Conservation (phyloP, 2,329 filamentous ascomycete genomes). For the Cladobotryum mycophilum region DNA sequence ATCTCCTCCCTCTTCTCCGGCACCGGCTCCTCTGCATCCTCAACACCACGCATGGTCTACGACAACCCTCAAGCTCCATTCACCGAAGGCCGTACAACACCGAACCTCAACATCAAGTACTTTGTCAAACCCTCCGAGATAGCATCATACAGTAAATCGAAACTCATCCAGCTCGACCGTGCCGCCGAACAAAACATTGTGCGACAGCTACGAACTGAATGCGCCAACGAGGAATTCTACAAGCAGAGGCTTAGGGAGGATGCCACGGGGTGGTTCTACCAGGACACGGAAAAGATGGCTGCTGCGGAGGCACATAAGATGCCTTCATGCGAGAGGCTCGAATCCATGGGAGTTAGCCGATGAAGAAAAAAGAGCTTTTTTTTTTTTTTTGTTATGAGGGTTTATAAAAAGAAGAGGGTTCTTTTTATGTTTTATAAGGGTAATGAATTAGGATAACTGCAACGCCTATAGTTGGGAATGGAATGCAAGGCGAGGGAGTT, state of each 20-base stretch:
- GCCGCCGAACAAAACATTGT: constrained; percentile 71
- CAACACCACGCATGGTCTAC: constrained; percentile 67
- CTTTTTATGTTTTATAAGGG: too few relatives aligned
- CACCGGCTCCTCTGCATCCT: constrained; percentile 28
- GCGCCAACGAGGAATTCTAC: constrained; percentile 64
- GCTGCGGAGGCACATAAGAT: constrained; percentile 52
- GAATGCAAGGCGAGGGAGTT: too few relatives aligned
- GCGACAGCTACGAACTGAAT: constrained; percentile 59
- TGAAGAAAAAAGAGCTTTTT: constrained; percentile 12
- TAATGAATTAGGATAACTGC: too few relatives aligned
- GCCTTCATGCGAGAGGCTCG: constrained; percentile 47
- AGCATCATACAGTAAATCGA: constrained; percentile 58
- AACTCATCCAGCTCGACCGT: constrained; percentile 69
- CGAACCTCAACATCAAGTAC: constrained; percentile 69
- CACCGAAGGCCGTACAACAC: constrained; percentile 66
- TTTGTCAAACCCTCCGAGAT: constrained; percentile 78
- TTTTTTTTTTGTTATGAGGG: constrained; percentile 2
- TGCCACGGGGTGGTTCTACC: constrained; percentile 82
- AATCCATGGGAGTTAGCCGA: constrained; percentile 30
- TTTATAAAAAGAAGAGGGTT: not conserved
- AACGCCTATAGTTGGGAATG: too few relatives aligned
- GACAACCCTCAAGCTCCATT: constrained; percentile 64
- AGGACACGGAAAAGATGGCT: constrained; percentile 72
- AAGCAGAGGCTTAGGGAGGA: constrained; percentile 65
- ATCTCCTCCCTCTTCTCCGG: constrained; percentile 72